phyloP scores from a whole-genome alignment of 148 eudicot genomes.

The Cornus kousa region DNA sequence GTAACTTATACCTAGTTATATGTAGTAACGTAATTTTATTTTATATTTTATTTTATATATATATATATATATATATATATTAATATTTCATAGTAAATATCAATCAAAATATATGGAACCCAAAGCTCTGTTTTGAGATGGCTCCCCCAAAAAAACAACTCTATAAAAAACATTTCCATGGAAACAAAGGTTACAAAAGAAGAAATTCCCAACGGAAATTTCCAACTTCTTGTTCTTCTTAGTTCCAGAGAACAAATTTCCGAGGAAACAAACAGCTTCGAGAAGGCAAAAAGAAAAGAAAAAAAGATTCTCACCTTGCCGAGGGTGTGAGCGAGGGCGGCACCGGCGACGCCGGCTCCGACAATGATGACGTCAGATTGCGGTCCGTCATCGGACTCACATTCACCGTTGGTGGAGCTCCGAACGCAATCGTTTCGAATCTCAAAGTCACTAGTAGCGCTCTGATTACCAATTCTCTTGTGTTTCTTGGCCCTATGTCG shows the following conservation, averaged over 20 bases:
- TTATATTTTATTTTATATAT: too few relatives aligned
- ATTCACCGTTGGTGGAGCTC: conserved; percentile 24
- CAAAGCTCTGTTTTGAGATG: not conserved
- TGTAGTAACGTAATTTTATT: too few relatives aligned
- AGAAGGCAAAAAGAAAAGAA: not conserved
- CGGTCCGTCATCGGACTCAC: not conserved
- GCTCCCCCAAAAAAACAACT: too few relatives aligned
- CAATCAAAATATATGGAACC: not conserved
- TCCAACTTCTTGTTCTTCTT: not conserved
- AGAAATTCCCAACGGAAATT: not conserved
- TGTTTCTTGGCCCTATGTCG: not conserved
- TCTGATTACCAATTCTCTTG: not conserved
- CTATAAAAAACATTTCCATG: not conserved
- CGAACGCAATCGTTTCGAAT: conserved; percentile 26
- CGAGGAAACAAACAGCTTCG: not conserved
- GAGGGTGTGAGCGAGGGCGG: conserved; percentile 66
- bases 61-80: too few relatives aligned
- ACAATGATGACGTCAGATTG: conserved; percentile 53
- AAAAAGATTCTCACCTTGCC: conserved; percentile 38
- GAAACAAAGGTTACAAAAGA: not conserved
- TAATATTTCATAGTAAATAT: too few relatives aligned
- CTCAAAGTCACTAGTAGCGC: not conserved
- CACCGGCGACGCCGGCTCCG: conserved; percentile 74
- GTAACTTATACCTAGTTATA: too few relatives aligned
- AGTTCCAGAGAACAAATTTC: not conserved